A percentile compares a stretch with the other conserved stretches of the same genome.
Conservation (phyloP, 2,329 filamentous ascomycete genomes). For the Ophiocordyceps camponoti-floridani region DNA sequence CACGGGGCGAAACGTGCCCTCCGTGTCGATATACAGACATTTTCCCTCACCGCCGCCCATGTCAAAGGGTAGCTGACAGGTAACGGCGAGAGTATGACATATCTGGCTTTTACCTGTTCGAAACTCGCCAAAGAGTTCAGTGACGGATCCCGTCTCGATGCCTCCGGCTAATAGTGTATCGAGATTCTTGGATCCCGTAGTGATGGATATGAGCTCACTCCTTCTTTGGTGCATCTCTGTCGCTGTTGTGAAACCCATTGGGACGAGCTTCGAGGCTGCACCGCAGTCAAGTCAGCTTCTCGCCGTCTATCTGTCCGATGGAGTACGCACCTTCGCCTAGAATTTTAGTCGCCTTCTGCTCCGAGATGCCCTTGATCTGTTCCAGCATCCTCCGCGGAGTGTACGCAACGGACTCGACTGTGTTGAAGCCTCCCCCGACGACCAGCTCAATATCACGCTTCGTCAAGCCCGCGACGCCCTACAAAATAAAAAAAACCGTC, state of each 20-base stretch:
- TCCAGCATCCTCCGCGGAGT: slow-evolving; percentile 70
- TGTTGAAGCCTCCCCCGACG: slow-evolving; percentile 83
- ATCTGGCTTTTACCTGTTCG: slow-evolving; percentile 97
- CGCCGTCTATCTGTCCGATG: too few species aligned
- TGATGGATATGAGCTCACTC: slow-evolving; percentile 94
- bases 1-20: slow-evolving; percentile 90
- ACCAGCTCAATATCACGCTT: slow-evolving; percentile 89
- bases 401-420: slow-evolving; percentile 89
- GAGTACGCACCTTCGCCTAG: slow-evolving; percentile 56
- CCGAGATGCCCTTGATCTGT: slow-evolving; percentile 94
- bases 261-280: slow-evolving; percentile 80
- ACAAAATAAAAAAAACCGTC: not conserved
- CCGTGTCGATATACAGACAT: slow-evolving; percentile 95
- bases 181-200: slow-evolving; percentile 91
- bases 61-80: slow-evolving; percentile 92
- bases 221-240: slow-evolving; percentile 97
- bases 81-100: slow-evolving; percentile 95
- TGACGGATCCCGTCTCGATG: slow-evolving; percentile 92
- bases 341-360: slow-evolving; percentile 87
- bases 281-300: slow-evolving; percentile 3
- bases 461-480: slow-evolving; percentile 83
- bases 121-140: slow-evolving; percentile 96
- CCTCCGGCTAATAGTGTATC: slow-evolving; percentile 90
- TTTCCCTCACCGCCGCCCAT: slow-evolving; percentile 98
- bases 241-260: slow-evolving; percentile 97